phyloP scores from a whole-genome alignment of 768 basidiomycete species.

The Obba rivulosa region DNA sequence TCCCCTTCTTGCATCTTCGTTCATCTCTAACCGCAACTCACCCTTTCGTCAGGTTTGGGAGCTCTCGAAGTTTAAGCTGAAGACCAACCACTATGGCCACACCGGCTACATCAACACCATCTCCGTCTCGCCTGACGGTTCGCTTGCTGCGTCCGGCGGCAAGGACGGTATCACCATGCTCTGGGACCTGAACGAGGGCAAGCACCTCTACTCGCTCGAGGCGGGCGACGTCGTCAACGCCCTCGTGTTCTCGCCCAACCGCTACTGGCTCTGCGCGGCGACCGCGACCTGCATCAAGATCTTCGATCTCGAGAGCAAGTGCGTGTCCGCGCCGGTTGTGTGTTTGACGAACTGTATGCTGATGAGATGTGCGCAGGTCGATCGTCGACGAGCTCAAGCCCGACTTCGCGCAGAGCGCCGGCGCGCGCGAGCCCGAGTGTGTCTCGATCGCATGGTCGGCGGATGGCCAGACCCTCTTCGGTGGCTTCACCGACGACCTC shows the following conservation, averaged over 20 bases:
- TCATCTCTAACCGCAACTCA: not conserved
- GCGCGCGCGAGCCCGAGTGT: slow-evolving; percentile 81
- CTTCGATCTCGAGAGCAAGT: slow-evolving; percentile 99
- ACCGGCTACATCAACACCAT: slow-evolving; percentile 99
- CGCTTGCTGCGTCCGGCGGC: slow-evolving; percentile 96
- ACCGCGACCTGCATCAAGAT: slow-evolving; percentile 98
- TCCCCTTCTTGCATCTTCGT: not conserved
- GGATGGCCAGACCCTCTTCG: slow-evolving; percentile 95
- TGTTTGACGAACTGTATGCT: not conserved
- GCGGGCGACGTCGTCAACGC: slow-evolving; percentile 98
- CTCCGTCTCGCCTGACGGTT: slow-evolving; percentile 98
- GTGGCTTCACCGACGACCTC: slow-evolving; percentile 93
- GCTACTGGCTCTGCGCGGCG: slow-evolving; percentile 99
- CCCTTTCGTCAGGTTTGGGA: slow-evolving; percentile 85
- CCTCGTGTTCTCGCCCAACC: slow-evolving; percentile 98
- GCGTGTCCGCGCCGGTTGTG: slow-evolving; percentile 29
- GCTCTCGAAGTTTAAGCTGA: slow-evolving; percentile 98
- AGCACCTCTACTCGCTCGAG: slow-evolving; percentile 99
- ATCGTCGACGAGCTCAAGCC: slow-evolving; percentile 99
- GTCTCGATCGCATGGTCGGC: slow-evolving; percentile 98
- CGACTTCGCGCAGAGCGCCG: slow-evolving; percentile 75
- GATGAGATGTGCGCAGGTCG: slow-evolving; percentile 44
- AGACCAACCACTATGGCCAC: slow-evolving; percentile 99
- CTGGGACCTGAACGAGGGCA: slow-evolving; percentile 99
- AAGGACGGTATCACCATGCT: slow-evolving; percentile 99